Conservation (phyloP, 2,329 filamentous ascomycete species). For the Setomelanomma holmii region DNA sequence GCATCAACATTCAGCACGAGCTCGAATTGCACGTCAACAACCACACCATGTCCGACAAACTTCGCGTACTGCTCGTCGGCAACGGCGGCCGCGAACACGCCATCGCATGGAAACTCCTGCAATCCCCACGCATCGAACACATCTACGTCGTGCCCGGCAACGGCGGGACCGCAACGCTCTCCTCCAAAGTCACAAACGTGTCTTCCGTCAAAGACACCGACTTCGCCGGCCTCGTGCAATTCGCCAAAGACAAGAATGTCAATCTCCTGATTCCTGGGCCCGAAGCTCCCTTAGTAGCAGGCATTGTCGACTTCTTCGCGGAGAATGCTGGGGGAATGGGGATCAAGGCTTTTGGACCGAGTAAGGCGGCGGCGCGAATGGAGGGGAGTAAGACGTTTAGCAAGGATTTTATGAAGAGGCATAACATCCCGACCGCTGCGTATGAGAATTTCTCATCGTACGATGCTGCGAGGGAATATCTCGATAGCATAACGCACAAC, state of each 20-base stretch:
- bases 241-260: slow-evolving; percentile 75
- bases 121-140: slow-evolving; percentile 78
- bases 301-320: slow-evolving; percentile 84
- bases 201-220: slow-evolving; percentile 73
- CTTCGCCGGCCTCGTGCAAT: slow-evolving; percentile 76
- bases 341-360: slow-evolving; percentile 86
- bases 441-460: slow-evolving; percentile 90
- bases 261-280: slow-evolving; percentile 90
- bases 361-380: slow-evolving; percentile 82
- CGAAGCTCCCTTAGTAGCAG: slow-evolving; percentile 91
- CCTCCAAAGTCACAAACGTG: slow-evolving; percentile 68
- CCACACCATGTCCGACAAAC: slow-evolving; percentile 32
- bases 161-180: slow-evolving; percentile 71
- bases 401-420: slow-evolving; percentile 95
- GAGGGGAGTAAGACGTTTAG: slow-evolving; percentile 97
- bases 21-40: slow-evolving; percentile 2
- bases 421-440: slow-evolving; percentile 86
- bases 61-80: slow-evolving; percentile 78
- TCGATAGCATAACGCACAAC: slow-evolving; percentile 54
- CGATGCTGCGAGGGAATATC: slow-evolving; percentile 73
- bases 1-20: too few relatives aligned
- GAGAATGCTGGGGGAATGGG: slow-evolving; percentile 51
- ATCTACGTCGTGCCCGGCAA: slow-evolving; percentile 79
- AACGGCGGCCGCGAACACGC: slow-evolving; percentile 95
- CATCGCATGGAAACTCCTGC: slow-evolving; percentile 89